These are phyloP conservation scores for Pterocarpus santalinus DNA, from an alignment of 306 rosid genomes.

Conservation along the genomic window DNA sequence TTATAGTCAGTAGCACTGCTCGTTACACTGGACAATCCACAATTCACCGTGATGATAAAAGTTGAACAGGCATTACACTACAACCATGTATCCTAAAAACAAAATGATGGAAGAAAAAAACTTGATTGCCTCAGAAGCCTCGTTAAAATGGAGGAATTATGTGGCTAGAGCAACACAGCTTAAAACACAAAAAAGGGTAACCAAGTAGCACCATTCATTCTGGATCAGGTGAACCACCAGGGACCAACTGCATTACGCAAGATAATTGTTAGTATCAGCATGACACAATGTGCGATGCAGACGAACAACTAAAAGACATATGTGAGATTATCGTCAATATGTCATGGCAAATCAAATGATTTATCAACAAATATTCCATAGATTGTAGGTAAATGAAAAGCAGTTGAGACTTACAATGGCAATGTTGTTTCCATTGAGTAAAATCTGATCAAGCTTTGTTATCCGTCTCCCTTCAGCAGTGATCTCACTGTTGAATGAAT, in stretches of 20 bases:
- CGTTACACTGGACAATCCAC: slow-evolving; percentile 33
- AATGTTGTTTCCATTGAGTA: slow-evolving; percentile 97
- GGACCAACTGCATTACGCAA: slow-evolving; percentile 75
- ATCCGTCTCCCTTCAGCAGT: slow-evolving; percentile 97
- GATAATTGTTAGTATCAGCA: slow-evolving; percentile 24
- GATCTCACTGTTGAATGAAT: slow-evolving; percentile 70
- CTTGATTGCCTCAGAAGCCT: slow-evolving; percentile 43
- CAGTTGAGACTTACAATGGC: slow-evolving; percentile 84
- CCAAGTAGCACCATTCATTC: slow-evolving; percentile 59
- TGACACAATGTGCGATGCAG: background rate
- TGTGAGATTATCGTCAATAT: slow-evolving; percentile 8
- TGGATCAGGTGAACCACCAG: slow-evolving; percentile 87
- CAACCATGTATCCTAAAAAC: slow-evolving; percentile 44
- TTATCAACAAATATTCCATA: background rate
- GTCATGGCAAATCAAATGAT: slow-evolving; percentile 4
- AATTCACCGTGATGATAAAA: slow-evolving; percentile 35
- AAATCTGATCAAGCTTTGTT: slow-evolving; percentile 97
- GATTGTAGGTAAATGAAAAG: slow-evolving; percentile 9
- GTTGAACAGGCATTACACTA: slow-evolving; percentile 44
- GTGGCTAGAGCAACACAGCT: slow-evolving; percentile 44
- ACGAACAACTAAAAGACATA: background rate
- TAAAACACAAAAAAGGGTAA: slow-evolving; percentile 14
- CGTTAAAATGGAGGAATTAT: slow-evolving; percentile 50
- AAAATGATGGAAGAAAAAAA: slow-evolving; percentile 26
- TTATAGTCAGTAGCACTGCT: slow-evolving; percentile 29